phyloP scores from a whole-genome alignment of 352 stramenopile species.

The Phytophthora agathidicida region DNA sequence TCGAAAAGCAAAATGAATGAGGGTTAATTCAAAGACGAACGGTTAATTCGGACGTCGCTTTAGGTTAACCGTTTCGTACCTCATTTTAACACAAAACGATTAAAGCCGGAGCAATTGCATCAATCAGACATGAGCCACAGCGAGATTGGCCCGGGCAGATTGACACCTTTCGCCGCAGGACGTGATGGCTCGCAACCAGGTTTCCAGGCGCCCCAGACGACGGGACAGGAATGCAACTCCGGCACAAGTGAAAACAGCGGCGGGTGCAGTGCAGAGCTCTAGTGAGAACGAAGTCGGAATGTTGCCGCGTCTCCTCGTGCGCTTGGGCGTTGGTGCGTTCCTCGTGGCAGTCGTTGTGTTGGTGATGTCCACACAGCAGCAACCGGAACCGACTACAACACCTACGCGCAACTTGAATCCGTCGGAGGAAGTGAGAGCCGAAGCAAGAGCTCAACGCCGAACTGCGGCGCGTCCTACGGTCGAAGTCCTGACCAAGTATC shows the following conservation, averaged over 20 bases:
- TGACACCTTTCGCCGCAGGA: constrained; percentile 12
- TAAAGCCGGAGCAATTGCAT: too few species aligned
- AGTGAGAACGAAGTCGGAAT: constrained; percentile 17
- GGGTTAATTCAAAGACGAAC: too few species aligned
- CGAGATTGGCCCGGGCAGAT: constrained; percentile 5
- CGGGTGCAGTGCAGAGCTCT: constrained; percentile 1
- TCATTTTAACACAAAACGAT: too few species aligned
- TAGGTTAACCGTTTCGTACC: too few species aligned
- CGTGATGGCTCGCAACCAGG: constrained; percentile 36
- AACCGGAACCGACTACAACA: neutral
- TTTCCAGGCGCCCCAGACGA: constrained; percentile 14
- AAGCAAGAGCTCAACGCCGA: constrained; percentile 14
- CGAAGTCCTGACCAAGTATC: constrained; percentile 71
- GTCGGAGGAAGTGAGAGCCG: constrained; percentile 17
- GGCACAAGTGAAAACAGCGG: constrained; percentile 12
- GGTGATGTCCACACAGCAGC: constrained; percentile 19
- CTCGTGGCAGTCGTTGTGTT: constrained; percentile 33
- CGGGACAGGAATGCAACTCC: constrained; percentile 7
- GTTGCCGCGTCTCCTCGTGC: constrained; percentile 43
- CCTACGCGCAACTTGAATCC: constrained; percentile 11
- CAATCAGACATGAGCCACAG: neutral
- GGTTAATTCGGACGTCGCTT: too few species aligned
- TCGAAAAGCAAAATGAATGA: constrained; percentile 1
- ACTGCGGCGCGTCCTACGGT: constrained; percentile 36
- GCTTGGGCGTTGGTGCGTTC: constrained; percentile 30